A percentile compares a stretch with the other conserved stretches of the same genome.
Evolutionary conservation across 306 rosid genomes (phyloP).

Genomic region (Rosa rugosa): DNA sequence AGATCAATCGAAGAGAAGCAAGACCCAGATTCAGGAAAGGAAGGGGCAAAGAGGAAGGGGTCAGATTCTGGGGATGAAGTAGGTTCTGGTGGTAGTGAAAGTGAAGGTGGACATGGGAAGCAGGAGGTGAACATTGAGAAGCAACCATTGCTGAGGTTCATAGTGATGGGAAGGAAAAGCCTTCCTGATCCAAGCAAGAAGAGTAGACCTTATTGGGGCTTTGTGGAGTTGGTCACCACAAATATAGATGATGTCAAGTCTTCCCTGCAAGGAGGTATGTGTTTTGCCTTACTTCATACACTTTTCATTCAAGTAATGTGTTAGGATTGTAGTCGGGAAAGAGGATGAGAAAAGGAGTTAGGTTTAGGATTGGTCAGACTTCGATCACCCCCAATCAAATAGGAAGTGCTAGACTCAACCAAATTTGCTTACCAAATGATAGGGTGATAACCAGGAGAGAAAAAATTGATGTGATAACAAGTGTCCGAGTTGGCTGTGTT

Average conservation of each 20-base stretch:
- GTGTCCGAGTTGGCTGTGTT: too few relatives aligned
- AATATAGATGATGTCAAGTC: slow-evolving; percentile 38
- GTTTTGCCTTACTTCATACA: not conserved
- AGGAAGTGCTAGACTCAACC: not conserved
- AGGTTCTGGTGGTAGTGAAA: not conserved
- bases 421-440: not conserved
- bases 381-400: not conserved
- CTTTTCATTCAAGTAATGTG: not conserved
- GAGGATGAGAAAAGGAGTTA: not conserved
- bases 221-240: slow-evolving; percentile 54
- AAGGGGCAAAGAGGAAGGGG: slow-evolving; percentile 25
- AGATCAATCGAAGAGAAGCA: slow-evolving; percentile 47
- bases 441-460: too few relatives aligned
- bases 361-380: not conserved
- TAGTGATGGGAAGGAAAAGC: slow-evolving; percentile 59
- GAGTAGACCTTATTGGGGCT: slow-evolving; percentile 51
- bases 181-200: slow-evolving; percentile 52
- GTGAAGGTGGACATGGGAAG: slow-evolving; percentile 41
- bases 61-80: not conserved
- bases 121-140: slow-evolving; percentile 53
- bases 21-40: slow-evolving; percentile 37
- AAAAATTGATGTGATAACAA: too few relatives aligned
- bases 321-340: not conserved
- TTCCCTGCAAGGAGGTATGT: slow-evolving; percentile 49
- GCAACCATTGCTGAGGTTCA: slow-evolving; percentile 47